A percentile compares a stretch with the other conserved stretches of the same genome.
Conservation (phyloP, 805 yeast species). For the Candida xiaguanensis region DNA sequence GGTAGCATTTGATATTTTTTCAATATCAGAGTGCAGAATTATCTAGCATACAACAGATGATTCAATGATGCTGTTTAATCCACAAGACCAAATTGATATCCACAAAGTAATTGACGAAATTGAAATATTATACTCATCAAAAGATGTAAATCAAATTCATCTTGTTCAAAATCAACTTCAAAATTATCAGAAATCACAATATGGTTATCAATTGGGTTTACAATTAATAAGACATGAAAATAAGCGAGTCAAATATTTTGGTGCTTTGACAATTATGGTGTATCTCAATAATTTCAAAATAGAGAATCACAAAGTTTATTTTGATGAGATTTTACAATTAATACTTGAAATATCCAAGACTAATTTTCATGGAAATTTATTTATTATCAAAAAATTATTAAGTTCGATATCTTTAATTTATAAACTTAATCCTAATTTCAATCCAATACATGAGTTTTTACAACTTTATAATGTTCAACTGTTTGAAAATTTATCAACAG, state of each 20-base stretch:
- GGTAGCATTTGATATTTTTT: too few relatives aligned
- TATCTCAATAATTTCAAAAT: constrained; percentile 35
- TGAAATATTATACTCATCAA: constrained; percentile 42
- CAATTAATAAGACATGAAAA: constrained; percentile 41
- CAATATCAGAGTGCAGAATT: too few relatives aligned
- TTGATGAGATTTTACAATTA: constrained; percentile 9
- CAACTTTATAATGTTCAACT: not conserved
- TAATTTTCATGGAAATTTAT: constrained; percentile 11
- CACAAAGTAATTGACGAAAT: constrained; percentile 17
- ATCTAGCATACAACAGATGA: not conserved
- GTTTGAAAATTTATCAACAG: constrained; percentile 6
- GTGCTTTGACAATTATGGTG: constrained; percentile 77
- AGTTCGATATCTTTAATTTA: constrained; percentile 52
- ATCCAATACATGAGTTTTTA: constrained; percentile 7
- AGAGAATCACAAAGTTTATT: constrained; percentile 8
- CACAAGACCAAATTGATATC: constrained; percentile 2
- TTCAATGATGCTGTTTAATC: not conserved
- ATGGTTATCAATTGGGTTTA: constrained; percentile 59
- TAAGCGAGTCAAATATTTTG: constrained; percentile 63
- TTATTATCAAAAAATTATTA: constrained; percentile 57
- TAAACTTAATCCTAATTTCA: constrained; percentile 21
- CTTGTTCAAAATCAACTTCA: constrained; percentile 56
- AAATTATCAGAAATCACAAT: constrained; percentile 49
- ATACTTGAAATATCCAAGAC: constrained; percentile 7
- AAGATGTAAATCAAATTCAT: constrained; percentile 34